Percentiles rank a stretch among this genome's conserved stretches.
Evolutionary conservation across 192 early-diverging fungal genomes (phyloP).

Genomic region (Pilaira anomala): DNA sequence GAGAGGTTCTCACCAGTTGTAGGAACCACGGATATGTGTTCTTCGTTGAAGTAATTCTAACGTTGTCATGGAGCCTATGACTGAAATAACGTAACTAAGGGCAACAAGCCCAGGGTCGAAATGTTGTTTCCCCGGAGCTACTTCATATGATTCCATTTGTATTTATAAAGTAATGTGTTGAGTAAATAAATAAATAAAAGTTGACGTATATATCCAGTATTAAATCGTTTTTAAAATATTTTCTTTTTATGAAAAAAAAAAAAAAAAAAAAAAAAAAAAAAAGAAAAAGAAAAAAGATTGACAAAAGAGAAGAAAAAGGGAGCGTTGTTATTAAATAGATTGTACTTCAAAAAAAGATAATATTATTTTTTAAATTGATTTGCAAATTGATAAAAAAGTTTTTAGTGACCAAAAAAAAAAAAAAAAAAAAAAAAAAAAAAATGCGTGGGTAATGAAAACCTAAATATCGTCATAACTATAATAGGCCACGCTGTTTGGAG

Average conservation of each 20-base stretch:
- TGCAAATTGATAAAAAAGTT: no score
- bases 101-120: constrained; percentile 31
- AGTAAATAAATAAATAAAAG: no score
- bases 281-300: neutral
- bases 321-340: no score
- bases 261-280: neutral
- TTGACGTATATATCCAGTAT: no score
- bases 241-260: neutral
- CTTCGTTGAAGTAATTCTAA: constrained; percentile 40
- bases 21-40: constrained; percentile 29
- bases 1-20: constrained; percentile 26
- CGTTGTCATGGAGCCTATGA: constrained; percentile 36
- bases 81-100: constrained; percentile 36
- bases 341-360: no score
- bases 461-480: no score
- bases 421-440: no score
- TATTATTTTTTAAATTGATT: no score
- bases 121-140: constrained; percentile 10
- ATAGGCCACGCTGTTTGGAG: no score
- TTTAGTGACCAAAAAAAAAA: no score
- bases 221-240: no score
- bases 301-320: neutral
- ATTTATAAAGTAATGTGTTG: neutral
- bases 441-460: no score
- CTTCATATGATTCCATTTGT: neutral